phyloP scores from a whole-genome alignment of 805 yeast species.

The Cyberlindnera xishuangbannaensis region DNA sequence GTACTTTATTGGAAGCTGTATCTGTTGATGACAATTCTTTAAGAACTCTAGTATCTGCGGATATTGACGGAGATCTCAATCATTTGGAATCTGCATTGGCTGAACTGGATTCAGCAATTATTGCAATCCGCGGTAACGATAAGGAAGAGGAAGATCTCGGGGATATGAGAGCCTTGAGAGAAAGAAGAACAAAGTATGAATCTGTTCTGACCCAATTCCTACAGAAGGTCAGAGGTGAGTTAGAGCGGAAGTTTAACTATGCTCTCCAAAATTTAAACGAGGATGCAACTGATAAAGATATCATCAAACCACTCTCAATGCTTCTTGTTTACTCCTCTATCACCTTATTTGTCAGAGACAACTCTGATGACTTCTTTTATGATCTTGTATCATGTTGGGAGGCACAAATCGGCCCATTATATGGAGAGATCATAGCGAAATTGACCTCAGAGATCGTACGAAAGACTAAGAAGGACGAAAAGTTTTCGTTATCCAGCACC shows the following conservation, averaged over 20 bases:
- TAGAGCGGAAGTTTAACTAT: slow-evolving; percentile 37
- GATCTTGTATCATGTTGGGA: slow-evolving; percentile 39
- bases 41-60: slow-evolving; percentile 37
- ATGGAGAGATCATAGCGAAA: slow-evolving; percentile 28
- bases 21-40: slow-evolving; percentile 55
- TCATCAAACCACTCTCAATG: slow-evolving; percentile 25
- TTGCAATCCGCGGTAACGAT: slow-evolving; percentile 50
- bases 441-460: slow-evolving; percentile 26
- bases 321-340: slow-evolving; percentile 43
- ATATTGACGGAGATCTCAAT: slow-evolving; percentile 41
- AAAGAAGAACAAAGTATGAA: slow-evolving; percentile 58
- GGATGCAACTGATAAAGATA: slow-evolving; percentile 4
- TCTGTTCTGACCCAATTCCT: slow-evolving; percentile 47
- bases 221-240: slow-evolving; percentile 36
- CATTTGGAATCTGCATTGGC: slow-evolving; percentile 52
- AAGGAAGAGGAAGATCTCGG: slow-evolving; percentile 39
- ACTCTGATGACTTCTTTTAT: slow-evolving; percentile 42
- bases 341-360: slow-evolving; percentile 52
- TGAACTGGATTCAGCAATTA: slow-evolving; percentile 57
- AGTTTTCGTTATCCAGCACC: slow-evolving; percentile 15
- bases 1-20: slow-evolving; percentile 63
- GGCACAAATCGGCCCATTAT: slow-evolving; percentile 27
- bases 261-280: slow-evolving; percentile 26
- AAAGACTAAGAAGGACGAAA: slow-evolving; percentile 9
- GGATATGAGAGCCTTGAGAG: slow-evolving; percentile 66